These are phyloP conservation scores for Auricularia sp. DNA, from an alignment of 768 basidiomycete species.

Conservation along the genomic window DNA sequence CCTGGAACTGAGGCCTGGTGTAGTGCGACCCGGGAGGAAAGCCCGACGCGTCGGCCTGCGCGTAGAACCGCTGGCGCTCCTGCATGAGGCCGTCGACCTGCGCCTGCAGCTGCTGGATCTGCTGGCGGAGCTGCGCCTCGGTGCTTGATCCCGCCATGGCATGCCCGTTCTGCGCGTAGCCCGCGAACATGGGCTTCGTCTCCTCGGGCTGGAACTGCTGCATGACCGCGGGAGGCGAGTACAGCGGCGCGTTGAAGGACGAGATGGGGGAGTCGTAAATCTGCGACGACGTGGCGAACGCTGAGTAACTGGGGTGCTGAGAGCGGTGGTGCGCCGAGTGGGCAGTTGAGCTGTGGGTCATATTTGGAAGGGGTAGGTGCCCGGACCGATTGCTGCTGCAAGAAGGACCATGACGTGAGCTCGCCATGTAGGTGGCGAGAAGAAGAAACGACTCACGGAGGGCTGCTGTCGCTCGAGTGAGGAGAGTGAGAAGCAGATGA, in stretches of 20 bases:
- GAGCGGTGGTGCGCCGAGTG: background rate
- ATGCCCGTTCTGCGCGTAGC: background rate
- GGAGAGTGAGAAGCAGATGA: background rate
- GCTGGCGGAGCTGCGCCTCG: background rate
- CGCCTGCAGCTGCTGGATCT: background rate
- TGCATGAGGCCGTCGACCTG: background rate
- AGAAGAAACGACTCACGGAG: background rate
- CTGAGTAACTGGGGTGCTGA: no score
- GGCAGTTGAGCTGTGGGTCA: background rate
- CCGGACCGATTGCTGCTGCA: background rate
- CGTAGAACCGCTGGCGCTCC: background rate
- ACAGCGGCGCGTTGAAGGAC: background rate
- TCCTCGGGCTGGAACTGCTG: background rate
- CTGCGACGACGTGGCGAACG: no score
- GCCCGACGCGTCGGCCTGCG: background rate
- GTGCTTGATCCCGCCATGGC: background rate
- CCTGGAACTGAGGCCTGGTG: constrained; percentile 36
- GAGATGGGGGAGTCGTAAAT: background rate
- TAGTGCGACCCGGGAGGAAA: constrained; percentile 25
- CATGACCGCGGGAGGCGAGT: no score
- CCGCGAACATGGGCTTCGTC: background rate
- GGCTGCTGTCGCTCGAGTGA: background rate
- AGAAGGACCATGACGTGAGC: background rate
- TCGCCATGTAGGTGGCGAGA: background rate
- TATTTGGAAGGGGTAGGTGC: background rate